phyloP scores from a whole-genome alignment of 257 asterid genomes.

The Solanum lycopersicoides region DNA sequence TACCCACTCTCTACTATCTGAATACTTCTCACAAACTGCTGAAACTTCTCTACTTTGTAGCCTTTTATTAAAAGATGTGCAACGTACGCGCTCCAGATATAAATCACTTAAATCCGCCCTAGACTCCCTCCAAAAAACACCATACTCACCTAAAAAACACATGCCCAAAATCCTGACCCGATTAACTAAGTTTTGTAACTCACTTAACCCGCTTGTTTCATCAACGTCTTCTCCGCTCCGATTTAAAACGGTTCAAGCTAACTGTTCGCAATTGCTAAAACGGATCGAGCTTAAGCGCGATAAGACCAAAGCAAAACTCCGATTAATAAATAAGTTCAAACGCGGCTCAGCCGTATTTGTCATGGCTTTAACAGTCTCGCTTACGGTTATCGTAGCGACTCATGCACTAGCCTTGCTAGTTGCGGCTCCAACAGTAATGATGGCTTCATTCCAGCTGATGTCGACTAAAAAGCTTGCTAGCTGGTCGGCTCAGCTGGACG shows the following conservation, averaged over 20 bases:
- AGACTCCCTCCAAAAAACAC: conserved; percentile 2
- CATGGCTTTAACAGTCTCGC: conserved; percentile 38
- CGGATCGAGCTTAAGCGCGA: conserved; percentile 55
- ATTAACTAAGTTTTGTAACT: conserved; percentile 29
- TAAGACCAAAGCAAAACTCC: conserved; percentile 26
- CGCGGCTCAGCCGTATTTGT: conserved; percentile 41
- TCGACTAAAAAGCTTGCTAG: conserved; percentile 34
- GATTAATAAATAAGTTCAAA: conserved; percentile 31
- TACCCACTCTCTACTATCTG: conserved; percentile 16
- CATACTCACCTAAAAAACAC: conserved; percentile 1
- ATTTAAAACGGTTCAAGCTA: conserved; percentile 35
- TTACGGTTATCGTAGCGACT: conserved; percentile 31
- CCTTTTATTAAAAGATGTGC: conserved; percentile 58
- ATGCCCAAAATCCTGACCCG: conserved; percentile 31
- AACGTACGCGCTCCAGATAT: conserved; percentile 26
- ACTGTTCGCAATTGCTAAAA: conserved; percentile 32
- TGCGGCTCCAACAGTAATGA: conserved; percentile 51
- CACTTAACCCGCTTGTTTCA: conserved; percentile 42
- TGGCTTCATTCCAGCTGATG: conserved; percentile 23
- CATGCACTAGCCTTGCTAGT: conserved; percentile 59
- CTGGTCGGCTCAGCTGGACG: conserved; percentile 57
- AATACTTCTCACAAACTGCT: conserved; percentile 46
- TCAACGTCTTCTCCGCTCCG: conserved; percentile 34
- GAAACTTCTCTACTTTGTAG: conserved; percentile 65
- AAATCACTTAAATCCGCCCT: conserved; percentile 21